A percentile compares a stretch with the other conserved stretches of the same genome.
phyloP scores from a whole-genome alignment of 805 yeast species.

The Scheffersomyces amazonensis region DNA sequence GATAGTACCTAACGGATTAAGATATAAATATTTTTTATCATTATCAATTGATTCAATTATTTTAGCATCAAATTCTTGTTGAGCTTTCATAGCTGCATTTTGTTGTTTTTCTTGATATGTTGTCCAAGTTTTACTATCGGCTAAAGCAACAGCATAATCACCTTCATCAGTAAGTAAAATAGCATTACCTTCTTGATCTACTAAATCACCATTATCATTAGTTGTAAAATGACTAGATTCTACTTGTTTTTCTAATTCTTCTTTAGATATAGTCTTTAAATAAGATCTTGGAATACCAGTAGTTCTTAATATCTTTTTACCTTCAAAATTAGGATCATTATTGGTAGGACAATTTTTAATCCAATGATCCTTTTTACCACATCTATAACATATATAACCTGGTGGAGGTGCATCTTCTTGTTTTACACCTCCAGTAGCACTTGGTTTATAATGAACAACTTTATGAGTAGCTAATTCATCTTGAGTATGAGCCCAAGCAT shows the following conservation, averaged over 20 bases:
- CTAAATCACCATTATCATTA: slow-evolving; percentile 42
- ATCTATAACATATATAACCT: slow-evolving; percentile 92
- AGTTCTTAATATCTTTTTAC: slow-evolving; percentile 83
- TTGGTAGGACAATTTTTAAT: slow-evolving; percentile 94
- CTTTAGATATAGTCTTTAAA: slow-evolving; percentile 81
- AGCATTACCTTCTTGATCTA: slow-evolving; percentile 48
- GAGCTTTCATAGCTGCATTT: slow-evolving; percentile 44
- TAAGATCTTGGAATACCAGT: slow-evolving; percentile 97
- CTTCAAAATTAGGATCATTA: slow-evolving; percentile 90
- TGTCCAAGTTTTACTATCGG: slow-evolving; percentile 90
- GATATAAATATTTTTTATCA: slow-evolving; percentile 41
- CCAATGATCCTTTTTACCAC: slow-evolving; percentile 94
- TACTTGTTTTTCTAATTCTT: slow-evolving; percentile 53
- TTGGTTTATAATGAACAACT: slow-evolving; percentile 59
- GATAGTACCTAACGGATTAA: slow-evolving; percentile 56
- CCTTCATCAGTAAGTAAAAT: slow-evolving; percentile 93
- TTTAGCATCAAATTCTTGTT: slow-evolving; percentile 49
- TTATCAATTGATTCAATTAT: slow-evolving; percentile 26
- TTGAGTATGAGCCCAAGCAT: slow-evolving; percentile 94
- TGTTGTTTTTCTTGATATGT: slow-evolving; percentile 71
- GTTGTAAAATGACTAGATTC: slow-evolving; percentile 27
- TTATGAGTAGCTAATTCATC: slow-evolving; percentile 85
- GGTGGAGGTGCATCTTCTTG: slow-evolving; percentile 86
- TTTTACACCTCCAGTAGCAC: slow-evolving; percentile 26
- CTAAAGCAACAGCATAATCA: slow-evolving; percentile 92